phyloP scores from a whole-genome alignment of 768 basidiomycete genomes.

The Mycena floridula region DNA sequence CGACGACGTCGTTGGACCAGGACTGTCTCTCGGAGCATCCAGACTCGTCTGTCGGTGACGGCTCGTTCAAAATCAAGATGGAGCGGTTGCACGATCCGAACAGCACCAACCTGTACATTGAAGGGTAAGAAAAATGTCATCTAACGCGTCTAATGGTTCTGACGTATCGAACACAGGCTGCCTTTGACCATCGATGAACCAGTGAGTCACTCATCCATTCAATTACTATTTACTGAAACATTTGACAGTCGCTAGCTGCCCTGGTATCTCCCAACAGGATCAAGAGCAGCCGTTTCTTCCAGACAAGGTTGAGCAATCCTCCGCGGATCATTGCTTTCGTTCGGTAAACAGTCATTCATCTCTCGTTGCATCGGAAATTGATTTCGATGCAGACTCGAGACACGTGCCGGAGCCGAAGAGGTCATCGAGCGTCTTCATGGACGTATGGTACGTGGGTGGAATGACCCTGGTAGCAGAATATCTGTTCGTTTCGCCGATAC shows the following conservation, averaged over 20 bases:
- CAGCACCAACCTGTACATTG: constrained; percentile 79
- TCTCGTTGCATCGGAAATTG: not conserved
- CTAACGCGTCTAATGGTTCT: not conserved
- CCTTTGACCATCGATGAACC: constrained; percentile 16
- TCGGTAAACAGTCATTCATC: constrained; percentile 41
- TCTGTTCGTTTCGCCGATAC: constrained; percentile 80
- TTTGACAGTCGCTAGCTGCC: constrained; percentile 48
- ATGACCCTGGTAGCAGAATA: constrained; percentile 70
- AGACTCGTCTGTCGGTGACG: not conserved
- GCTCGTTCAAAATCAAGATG: constrained; percentile 73
- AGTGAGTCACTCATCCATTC: constrained; percentile 1
- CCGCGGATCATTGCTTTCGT: constrained; percentile 81
- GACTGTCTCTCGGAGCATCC: too few species aligned
- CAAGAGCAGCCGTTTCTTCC: constrained; percentile 74
- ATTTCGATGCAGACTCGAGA: constrained; percentile 50
- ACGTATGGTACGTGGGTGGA: constrained; percentile 73
- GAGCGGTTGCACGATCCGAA: constrained; percentile 58
- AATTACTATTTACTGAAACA: too few species aligned
- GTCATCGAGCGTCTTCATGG: constrained; percentile 75
- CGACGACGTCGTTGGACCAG: too few species aligned
- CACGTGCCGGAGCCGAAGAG: constrained; percentile 66
- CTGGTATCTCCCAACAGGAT: constrained; percentile 69
- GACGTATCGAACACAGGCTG: constrained; percentile 10
- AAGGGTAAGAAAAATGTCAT: constrained; percentile 59
- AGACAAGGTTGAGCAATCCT: constrained; percentile 69